Conservation (phyloP, 768 basidiomycete species). For the Phlebiopsis gigantea region DNA sequence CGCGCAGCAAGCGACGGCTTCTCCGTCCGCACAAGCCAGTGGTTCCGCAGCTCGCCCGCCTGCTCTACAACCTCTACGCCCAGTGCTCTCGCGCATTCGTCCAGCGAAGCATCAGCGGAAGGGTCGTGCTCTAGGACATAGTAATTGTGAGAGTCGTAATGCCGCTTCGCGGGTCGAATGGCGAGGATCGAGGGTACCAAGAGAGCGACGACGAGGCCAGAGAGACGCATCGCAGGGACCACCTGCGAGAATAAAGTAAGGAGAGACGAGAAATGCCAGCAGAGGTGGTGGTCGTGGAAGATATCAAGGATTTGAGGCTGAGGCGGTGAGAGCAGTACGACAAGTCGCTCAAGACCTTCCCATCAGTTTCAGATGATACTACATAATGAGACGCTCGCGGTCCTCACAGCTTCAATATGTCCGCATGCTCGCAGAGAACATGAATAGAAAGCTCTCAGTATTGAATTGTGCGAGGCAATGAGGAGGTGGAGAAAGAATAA, state of each 20-base stretch:
- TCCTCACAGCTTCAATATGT: neutral
- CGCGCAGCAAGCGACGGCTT: slow-evolving; percentile 33
- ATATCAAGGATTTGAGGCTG: slow-evolving; percentile 1
- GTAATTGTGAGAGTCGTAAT: slow-evolving; percentile 69
- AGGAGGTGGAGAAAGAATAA: neutral
- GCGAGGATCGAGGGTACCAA: slow-evolving; percentile 26
- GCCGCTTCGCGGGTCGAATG: slow-evolving; percentile 41
- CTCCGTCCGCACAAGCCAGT: slow-evolving; percentile 75
- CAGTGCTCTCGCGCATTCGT: slow-evolving; percentile 53
- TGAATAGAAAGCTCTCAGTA: neutral
- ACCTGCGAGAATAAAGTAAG: slow-evolving; percentile 4
- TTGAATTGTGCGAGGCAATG: neutral
- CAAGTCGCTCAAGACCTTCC: slow-evolving; percentile 3
- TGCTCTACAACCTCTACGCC: slow-evolving; percentile 85
- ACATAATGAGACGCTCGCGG: neutral
- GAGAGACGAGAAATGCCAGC: neutral
- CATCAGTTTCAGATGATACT: slow-evolving; percentile 11
- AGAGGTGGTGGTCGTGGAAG: neutral
- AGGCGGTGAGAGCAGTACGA: slow-evolving; percentile 7
- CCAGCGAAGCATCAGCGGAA: slow-evolving; percentile 44
- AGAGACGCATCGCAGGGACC: slow-evolving; percentile 15
- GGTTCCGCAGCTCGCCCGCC: slow-evolving; percentile 72
- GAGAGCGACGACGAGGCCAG: slow-evolving; percentile 23
- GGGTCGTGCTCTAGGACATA: slow-evolving; percentile 73
- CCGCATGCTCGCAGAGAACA: neutral